A percentile compares a stretch with the other conserved stretches of the same genome.
Conservation (phyloP, 805 yeast genomes). For the Candida nonsorbophila region DNA sequence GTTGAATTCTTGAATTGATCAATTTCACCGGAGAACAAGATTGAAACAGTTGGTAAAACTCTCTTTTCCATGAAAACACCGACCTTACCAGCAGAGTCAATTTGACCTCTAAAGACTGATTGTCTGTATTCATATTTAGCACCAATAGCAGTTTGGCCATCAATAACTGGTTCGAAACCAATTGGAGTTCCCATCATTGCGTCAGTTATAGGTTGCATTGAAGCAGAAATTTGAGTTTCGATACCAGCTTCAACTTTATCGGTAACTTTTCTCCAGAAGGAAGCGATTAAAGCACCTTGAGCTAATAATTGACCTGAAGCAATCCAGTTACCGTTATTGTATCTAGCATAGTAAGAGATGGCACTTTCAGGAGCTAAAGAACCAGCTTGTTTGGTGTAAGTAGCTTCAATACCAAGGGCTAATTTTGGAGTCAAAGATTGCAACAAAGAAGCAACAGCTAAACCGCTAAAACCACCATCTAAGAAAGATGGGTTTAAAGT, state of each 20-base stretch:
- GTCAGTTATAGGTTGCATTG: conserved; percentile 68
- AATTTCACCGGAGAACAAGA: conserved; percentile 86
- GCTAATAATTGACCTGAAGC: conserved; percentile 92
- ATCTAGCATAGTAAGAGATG: conserved; percentile 84
- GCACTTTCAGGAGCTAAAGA: conserved; percentile 84
- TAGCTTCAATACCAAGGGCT: conserved; percentile 87
- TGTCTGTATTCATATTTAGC: conserved; percentile 98
- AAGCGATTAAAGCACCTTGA: conserved; percentile 81
- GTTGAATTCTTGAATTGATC: conserved; percentile 73
- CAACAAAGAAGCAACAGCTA: conserved; percentile 83
- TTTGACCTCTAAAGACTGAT: conserved; percentile 90
- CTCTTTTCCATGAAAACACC: conserved; percentile 89
- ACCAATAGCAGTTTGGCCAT: conserved; percentile 90
- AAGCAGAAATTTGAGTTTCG: conserved; percentile 77
- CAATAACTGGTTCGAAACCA: conserved; percentile 79
- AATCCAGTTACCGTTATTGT: conserved; percentile 84
- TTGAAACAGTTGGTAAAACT: conserved; percentile 83
- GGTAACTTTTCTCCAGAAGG: conserved; percentile 91
- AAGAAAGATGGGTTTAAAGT: conserved; percentile 82
- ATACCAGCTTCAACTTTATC: conserved; percentile 94
- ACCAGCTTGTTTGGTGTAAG: conserved; percentile 70
- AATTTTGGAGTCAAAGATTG: conserved; percentile 83
- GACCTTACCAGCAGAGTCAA: conserved; percentile 88
- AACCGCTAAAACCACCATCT: conserved; percentile 74
- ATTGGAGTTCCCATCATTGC: conserved; percentile 74